Conservation (phyloP, 2,329 filamentous ascomycete genomes). For the Colletotrichum sp. region DNA sequence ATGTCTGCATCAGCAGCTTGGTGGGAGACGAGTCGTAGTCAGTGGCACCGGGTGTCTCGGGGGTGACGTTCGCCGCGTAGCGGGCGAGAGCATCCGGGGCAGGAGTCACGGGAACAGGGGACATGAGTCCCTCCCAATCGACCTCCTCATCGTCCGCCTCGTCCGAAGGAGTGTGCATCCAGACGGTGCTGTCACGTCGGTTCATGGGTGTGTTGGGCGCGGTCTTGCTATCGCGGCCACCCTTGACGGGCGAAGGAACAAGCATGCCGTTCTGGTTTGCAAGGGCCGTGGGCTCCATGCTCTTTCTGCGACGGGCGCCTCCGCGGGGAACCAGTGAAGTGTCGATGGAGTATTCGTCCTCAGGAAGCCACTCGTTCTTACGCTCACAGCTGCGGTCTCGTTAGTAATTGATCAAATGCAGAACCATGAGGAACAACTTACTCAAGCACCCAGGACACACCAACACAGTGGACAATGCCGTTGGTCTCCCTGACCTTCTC, state of each 20-base stretch:
- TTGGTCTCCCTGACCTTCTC: constrained; percentile 78
- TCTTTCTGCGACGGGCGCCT: constrained; percentile 75
- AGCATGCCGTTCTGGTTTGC: constrained; percentile 72
- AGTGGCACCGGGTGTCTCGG: constrained; percentile 46
- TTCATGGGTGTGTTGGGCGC: constrained; percentile 54
- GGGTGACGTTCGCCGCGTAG: constrained; percentile 55
- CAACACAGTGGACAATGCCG: constrained; percentile 83
- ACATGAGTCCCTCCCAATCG: constrained; percentile 52
- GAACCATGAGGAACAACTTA: constrained; percentile 52
- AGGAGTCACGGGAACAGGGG: constrained; percentile 64
- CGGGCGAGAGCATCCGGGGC: constrained; percentile 59
- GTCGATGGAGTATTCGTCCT: constrained; percentile 73
- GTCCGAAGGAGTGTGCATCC: constrained; percentile 61
- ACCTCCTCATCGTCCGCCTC: constrained; percentile 40
- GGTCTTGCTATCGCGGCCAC: constrained; percentile 32
- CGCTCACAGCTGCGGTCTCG: constrained; percentile 67
- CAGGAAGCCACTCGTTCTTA: constrained; percentile 78
- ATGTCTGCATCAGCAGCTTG: constrained; percentile 55
- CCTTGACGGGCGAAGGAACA: constrained; percentile 46
- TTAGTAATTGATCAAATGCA: not conserved
- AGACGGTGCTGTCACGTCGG: constrained; percentile 59
- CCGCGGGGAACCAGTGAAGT: constrained; percentile 71
- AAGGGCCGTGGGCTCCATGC: constrained; percentile 78
- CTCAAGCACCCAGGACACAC: constrained; percentile 89
- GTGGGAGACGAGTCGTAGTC: constrained; percentile 39